These are phyloP conservation scores for Pleurotus djamor DNA, from an alignment of 768 basidiomycete species.

Conservation along the genomic window DNA sequence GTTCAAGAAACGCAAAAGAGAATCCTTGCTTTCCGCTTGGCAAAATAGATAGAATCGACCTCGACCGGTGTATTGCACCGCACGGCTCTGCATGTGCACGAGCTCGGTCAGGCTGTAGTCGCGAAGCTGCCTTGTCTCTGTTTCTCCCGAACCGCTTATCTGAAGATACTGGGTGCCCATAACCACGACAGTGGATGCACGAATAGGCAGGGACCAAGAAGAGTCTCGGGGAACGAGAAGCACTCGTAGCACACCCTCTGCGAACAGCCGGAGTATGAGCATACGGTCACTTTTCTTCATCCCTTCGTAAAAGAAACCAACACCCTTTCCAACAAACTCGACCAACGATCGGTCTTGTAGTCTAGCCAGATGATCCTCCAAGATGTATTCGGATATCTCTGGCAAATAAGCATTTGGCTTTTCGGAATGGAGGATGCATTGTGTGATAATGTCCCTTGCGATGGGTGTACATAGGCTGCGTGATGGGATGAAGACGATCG, in stretches of 20 bases:
- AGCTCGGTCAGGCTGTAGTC: conserved; percentile 85
- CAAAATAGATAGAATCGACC: conserved; percentile 88
- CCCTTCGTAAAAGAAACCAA: conserved; percentile 85
- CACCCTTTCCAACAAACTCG: conserved; percentile 80
- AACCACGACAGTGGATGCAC: conserved; percentile 78
- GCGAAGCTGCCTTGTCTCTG: conserved; percentile 59
- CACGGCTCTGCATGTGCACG: conserved; percentile 89
- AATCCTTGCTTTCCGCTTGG: conserved; percentile 81
- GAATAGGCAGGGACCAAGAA: conserved; percentile 88
- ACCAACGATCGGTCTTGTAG: conserved; percentile 62
- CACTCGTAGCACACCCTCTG: conserved; percentile 75
- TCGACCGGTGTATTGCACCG: conserved; percentile 56
- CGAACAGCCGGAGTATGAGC: conserved; percentile 78
- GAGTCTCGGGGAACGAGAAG: conserved; percentile 81
- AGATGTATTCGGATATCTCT: conserved; percentile 41
- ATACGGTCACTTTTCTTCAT: conserved; percentile 64
- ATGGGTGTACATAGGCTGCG: conserved; percentile 69
- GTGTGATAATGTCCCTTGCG: conserved; percentile 84
- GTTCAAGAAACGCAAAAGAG: conserved; percentile 79
- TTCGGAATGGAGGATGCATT: conserved; percentile 75
- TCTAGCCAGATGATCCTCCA: conserved; percentile 57
- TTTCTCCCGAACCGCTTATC: conserved; percentile 32
- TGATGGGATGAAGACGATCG: conserved; percentile 89
- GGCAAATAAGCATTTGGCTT: conserved; percentile 69
- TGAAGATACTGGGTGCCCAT: conserved; percentile 90